phyloP scores from a whole-genome alignment of 106 monocot species.

The Dendrobium nobile region DNA sequence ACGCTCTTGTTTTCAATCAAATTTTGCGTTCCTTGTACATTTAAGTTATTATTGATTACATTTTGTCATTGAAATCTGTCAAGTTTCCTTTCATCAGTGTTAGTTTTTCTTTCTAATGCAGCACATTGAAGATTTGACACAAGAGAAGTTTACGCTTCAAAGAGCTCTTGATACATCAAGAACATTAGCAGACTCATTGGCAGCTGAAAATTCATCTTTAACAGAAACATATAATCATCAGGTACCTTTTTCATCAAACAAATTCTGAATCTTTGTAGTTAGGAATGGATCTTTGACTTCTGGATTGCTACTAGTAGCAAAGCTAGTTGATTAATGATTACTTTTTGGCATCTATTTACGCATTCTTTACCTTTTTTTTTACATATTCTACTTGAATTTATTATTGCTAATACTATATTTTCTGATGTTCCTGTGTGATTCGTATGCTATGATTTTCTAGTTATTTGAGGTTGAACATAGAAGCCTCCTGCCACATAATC shows the following conservation, averaged over 20 bases:
- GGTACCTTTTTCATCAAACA: constrained; percentile 27
- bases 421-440: background rate
- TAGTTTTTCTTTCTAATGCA: constrained; percentile 25
- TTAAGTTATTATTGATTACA: background rate
- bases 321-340: background rate
- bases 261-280: background rate
- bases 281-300: background rate
- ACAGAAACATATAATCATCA: constrained; percentile 89
- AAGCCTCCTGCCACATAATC: background rate
- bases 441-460: background rate
- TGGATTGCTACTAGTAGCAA: background rate
- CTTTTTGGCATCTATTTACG: background rate
- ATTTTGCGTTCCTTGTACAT: background rate
- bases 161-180: constrained; percentile 81
- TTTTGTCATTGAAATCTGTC: background rate
- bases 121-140: constrained; percentile 98
- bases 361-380: background rate
- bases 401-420: background rate
- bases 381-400: background rate
- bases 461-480: background rate
- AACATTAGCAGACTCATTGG: constrained; percentile 62
- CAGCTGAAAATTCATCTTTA: constrained; percentile 87
- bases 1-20: background rate
- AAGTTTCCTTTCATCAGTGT: background rate
- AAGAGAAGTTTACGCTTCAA: constrained; percentile 89